Percentiles rank a stretch among this genome's conserved stretches.
These are phyloP conservation scores for Globisporangium radiosum DNA, from an alignment of 352 stramenopile genomes.

Conservation along the genomic window DNA sequence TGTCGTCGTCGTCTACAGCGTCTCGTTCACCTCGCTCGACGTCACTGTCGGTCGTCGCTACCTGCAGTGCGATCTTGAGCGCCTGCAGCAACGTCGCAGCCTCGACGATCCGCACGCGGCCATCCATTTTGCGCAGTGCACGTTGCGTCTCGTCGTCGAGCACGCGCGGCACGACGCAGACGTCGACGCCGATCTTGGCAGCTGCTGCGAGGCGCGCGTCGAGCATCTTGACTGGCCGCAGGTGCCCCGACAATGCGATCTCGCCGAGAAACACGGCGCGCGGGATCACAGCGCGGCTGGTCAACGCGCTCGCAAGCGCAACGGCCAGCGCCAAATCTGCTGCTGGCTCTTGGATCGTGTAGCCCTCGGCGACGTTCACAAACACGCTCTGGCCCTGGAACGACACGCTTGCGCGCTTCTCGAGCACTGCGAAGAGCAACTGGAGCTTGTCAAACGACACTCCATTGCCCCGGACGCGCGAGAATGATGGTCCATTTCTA, in stretches of 20 bases:
- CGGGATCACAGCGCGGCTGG: constrained; percentile 42
- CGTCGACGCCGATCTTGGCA: constrained; percentile 71
- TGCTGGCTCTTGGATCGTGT: constrained; percentile 74
- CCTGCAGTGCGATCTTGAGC: constrained; percentile 48
- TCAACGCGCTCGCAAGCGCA: constrained; percentile 63
- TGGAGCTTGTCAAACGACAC: constrained; percentile 88
- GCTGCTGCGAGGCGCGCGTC: constrained; percentile 69
- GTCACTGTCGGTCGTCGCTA: background rate
- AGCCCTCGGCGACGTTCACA: constrained; percentile 82
- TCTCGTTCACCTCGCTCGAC: background rate
- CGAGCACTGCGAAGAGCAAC: constrained; percentile 93
- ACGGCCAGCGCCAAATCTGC: constrained; percentile 74
- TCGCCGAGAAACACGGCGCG: constrained; percentile 72
- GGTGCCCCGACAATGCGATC: constrained; percentile 66
- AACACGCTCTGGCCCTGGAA: constrained; percentile 79
- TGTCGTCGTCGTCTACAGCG: background rate
- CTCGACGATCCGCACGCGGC: constrained; percentile 52
- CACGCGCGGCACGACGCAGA: constrained; percentile 67
- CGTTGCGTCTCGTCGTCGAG: constrained; percentile 34
- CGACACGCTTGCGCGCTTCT: constrained; percentile 84
- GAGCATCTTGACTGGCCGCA: constrained; percentile 81
- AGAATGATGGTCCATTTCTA: constrained; percentile 22
- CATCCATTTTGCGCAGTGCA: constrained; percentile 47
- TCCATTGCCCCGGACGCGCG: constrained; percentile 64
- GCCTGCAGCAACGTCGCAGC: constrained; percentile 59